phyloP scores from a whole-genome alignment of 2,329 filamentous ascomycete species.

The Dichotomopilus funicola region DNA sequence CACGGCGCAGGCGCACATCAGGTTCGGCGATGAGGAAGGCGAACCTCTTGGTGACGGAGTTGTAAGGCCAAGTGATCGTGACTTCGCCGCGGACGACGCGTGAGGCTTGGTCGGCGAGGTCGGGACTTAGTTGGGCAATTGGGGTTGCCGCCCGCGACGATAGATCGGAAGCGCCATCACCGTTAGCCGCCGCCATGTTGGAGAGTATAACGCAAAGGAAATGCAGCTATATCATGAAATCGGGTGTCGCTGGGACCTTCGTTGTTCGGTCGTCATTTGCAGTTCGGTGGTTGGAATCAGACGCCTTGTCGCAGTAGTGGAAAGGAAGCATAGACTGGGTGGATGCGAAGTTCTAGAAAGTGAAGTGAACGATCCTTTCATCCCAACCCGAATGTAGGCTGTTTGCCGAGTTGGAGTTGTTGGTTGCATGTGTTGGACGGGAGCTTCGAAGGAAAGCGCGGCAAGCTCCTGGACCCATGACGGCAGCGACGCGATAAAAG shows the following conservation, averaged over 20 bases:
- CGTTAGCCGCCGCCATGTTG: constrained; percentile 21
- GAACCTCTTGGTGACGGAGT: constrained; percentile 64
- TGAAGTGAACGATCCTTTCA: too few species aligned
- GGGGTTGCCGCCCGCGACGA: constrained; percentile 33
- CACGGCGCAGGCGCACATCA: constrained; percentile 71
- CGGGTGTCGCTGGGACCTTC: neutral
- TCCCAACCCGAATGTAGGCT: neutral
- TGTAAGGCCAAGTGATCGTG: constrained; percentile 89
- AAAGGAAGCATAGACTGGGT: too few species aligned
- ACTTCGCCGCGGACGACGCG: constrained; percentile 62
- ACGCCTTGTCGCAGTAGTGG: too few species aligned
- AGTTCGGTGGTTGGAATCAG: neutral
- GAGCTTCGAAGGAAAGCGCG: constrained; percentile 5
- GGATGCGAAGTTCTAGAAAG: too few species aligned
- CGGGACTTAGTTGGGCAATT: constrained; percentile 50
- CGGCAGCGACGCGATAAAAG: constrained; percentile 11
- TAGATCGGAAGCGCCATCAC: constrained; percentile 17
- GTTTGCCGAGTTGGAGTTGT: neutral
- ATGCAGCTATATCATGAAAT: constrained; percentile 4
- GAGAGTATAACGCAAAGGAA: neutral
- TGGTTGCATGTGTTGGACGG: neutral
- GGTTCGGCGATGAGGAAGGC: constrained; percentile 78
- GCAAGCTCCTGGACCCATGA: constrained; percentile 5
- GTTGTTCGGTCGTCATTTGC: constrained; percentile 6
- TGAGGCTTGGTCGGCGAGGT: constrained; percentile 35